A percentile compares a stretch with the other conserved stretches of the same genome.
Conservation (phyloP, 441 rosid genomes). For the Brassica hybrid region DNA sequence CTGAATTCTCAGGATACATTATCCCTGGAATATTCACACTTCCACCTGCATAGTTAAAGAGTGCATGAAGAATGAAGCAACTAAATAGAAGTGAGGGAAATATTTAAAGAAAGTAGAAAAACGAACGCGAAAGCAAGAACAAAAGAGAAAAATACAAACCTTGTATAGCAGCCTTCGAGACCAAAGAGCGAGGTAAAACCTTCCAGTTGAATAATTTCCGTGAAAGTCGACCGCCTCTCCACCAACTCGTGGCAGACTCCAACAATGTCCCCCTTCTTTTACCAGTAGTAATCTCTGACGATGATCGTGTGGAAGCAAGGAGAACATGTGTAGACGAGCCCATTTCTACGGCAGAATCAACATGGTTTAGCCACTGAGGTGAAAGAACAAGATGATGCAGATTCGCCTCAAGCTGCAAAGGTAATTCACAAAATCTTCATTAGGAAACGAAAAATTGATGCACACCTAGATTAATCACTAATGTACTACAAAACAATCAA, state of each 20-base stretch:
- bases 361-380: constrained; percentile 79
- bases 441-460: constrained; percentile 23
- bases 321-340: constrained; percentile 85
- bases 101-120: constrained; percentile 7
- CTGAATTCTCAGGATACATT: constrained; percentile 88
- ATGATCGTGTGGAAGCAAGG: constrained; percentile 58
- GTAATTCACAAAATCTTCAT: constrained; percentile 38
- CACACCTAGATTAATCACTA: constrained; percentile 18
- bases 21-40: constrained; percentile 73
- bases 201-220: constrained; percentile 87
- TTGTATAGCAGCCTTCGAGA: constrained; percentile 89
- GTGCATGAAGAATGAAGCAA: constrained; percentile 42
- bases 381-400: constrained; percentile 77
- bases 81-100: constrained; percentile 40
- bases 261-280: constrained; percentile 60
- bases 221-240: constrained; percentile 96
- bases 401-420: constrained; percentile 77
- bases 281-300: constrained; percentile 68
- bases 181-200: constrained; percentile 68
- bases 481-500: constrained; percentile 22
- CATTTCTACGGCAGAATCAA: constrained; percentile 63
- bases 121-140: constrained; percentile 24
- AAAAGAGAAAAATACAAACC: constrained; percentile 54
- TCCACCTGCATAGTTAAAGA: constrained; percentile 74
- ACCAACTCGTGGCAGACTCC: constrained; percentile 77